A percentile compares a stretch with the other conserved stretches of the same genome.
phyloP scores from a whole-genome alignment of 345 rosid genomes.

The Rhizophora mangle region DNA sequence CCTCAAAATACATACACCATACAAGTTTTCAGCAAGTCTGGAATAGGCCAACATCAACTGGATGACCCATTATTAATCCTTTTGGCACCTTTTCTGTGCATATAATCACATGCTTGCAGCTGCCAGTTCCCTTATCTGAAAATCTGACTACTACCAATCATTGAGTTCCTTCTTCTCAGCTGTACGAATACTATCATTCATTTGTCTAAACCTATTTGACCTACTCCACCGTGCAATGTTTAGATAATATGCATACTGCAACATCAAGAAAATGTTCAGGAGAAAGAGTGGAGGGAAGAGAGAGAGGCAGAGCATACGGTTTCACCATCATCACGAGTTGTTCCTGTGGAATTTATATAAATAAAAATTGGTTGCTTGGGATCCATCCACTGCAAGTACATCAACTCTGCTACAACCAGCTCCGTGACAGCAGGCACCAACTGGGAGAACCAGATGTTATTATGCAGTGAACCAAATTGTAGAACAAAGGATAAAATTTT shows the following conservation, averaged over 20 bases:
- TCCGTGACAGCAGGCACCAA: constrained; percentile 85
- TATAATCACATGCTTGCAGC: neutral
- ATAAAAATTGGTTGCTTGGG: constrained; percentile 67
- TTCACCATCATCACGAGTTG: constrained; percentile 88
- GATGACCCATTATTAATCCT: neutral
- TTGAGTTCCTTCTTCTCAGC: neutral
- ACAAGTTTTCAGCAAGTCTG: neutral
- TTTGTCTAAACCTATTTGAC: neutral
- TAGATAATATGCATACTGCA: neutral
- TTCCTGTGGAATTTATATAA: constrained; percentile 87
- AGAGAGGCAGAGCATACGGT: constrained; percentile 43
- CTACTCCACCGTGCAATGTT: neutral
- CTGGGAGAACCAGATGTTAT: constrained; percentile 40
- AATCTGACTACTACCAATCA: too few relatives aligned
- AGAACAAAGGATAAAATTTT: neutral
- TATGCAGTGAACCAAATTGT: constrained; percentile 8
- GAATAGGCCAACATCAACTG: neutral
- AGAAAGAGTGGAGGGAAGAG: neutral
- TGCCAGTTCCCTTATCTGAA: neutral
- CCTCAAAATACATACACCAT: neutral
- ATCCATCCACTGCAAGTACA: constrained; percentile 83
- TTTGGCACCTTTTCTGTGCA: neutral
- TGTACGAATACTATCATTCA: neutral
- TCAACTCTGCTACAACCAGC: constrained; percentile 68
- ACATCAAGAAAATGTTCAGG: neutral